Percentiles rank a stretch among this genome's conserved stretches.
Evolutionary conservation across 805 yeast genomes (phyloP).

Genomic region (Metschnikowia picachoensis): DNA sequence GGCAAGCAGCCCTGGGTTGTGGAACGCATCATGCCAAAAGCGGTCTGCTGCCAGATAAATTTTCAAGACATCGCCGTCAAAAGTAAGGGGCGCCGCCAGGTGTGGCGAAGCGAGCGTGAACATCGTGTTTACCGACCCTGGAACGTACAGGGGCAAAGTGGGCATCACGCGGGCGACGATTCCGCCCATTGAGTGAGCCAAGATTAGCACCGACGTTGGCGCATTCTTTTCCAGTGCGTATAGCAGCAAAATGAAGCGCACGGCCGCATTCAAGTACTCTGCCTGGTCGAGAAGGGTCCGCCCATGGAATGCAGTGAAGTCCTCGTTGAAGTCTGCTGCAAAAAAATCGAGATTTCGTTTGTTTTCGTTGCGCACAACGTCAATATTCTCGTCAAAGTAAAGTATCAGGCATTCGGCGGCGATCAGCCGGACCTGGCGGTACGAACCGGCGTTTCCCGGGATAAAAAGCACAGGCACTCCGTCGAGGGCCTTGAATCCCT

Average conservation of each 20-base stretch:
- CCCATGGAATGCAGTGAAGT: constrained; percentile 94
- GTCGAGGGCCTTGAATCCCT: constrained; percentile 31
- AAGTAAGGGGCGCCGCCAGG: constrained; percentile 85
- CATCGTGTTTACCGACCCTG: constrained; percentile 75
- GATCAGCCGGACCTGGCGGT: constrained; percentile 83
- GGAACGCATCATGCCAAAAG: constrained; percentile 72
- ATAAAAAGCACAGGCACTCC: constrained; percentile 91
- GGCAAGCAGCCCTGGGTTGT: constrained; percentile 17
- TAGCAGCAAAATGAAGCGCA: constrained; percentile 66
- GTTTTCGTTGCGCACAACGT: constrained; percentile 25
- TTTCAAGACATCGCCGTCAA: constrained; percentile 80
- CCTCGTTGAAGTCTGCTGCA: constrained; percentile 92
- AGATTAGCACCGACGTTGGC: constrained; percentile 69
- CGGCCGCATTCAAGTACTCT: constrained; percentile 85
- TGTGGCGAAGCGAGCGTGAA: constrained; percentile 90
- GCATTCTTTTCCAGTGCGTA: constrained; percentile 42
- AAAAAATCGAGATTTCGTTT: constrained; percentile 71
- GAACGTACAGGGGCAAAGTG: constrained; percentile 69
- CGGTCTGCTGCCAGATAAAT: constrained; percentile 71
- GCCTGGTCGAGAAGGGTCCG: constrained; percentile 91
- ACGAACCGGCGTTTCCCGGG: constrained; percentile 98
- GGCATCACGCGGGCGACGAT: constrained; percentile 84
- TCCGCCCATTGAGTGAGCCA: constrained; percentile 98
- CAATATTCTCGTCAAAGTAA: constrained; percentile 35
- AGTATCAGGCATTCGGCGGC: constrained; percentile 73